Base-by-base conservation (phyloP, 164 flowering plant species). In the Euptelea pleiosperma region DNA sequence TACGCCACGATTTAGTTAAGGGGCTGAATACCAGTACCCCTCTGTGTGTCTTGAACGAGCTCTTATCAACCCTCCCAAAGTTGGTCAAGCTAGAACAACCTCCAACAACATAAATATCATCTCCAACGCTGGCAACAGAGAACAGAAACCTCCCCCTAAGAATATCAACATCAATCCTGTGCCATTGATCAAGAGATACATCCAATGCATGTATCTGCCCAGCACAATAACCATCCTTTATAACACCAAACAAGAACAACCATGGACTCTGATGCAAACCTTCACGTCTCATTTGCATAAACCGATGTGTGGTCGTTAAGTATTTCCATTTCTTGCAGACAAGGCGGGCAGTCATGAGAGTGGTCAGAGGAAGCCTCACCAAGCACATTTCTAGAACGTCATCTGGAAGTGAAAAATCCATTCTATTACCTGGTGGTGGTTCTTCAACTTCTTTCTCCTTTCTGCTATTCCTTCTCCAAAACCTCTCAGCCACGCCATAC, bases 341-440 rank as follows among this genome's bases (percentile, higher is more conserved):
- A 48, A 88, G 91, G 10, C 97, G 87, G 16, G 97, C 85, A 71
- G 69, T 85, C 96, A 88, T 86, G 57, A 93, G 88, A 71, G 84
- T 75, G 39, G 83, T 71, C 62, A 90, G 46, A 3, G 99, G 92
- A 37, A 88, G 86, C 69, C 95, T 84, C 73, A 78, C 73, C 79
- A 93, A 75, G 69, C 99, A 93, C 95, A 88, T 74, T 58, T 93
- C 97, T 29, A 93, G 70, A 49, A 93, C 68, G 55, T 93, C 99
- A 73, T 90, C 99, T 0, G 99, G 97, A 65, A 90, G 87, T 44
- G 69, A 77, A 8, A 74, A 68, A 25, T 83, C 77, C 65, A 78
- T 63, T 56, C 67, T 59, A 64, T 68, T 63, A 15, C 62, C 62
- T 33, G 49, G 57, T 1, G 57, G 64, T 4, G 71, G 63, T 44